Evolutionary conservation across 345 rosid species (phyloP).

Genomic region (Syzygium jambos): DNA sequence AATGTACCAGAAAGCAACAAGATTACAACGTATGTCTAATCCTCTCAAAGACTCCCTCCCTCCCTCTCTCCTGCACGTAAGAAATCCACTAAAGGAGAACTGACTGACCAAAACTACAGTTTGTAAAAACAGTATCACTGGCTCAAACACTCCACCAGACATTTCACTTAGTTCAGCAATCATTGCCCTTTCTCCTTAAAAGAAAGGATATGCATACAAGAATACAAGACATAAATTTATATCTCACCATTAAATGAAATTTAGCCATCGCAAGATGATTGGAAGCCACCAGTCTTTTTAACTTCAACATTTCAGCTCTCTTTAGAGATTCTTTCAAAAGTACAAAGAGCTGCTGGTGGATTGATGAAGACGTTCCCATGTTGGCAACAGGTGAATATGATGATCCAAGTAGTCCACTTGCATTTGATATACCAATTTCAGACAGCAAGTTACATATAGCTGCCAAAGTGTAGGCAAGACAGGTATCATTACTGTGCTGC

Average conservation of each 20-base stretch:
- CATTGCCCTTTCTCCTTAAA: neutral
- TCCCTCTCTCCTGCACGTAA: neutral
- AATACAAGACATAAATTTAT: neutral
- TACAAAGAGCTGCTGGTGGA: conserved; percentile 84
- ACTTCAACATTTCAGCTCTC: conserved; percentile 79
- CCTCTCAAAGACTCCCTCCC: neutral
- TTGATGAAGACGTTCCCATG: conserved; percentile 59
- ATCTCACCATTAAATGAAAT: conserved; percentile 74
- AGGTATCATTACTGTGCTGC: conserved; percentile 87
- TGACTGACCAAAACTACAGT: neutral
- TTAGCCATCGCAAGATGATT: conserved; percentile 95
- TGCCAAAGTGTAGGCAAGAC: conserved; percentile 91
- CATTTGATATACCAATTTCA: conserved; percentile 70
- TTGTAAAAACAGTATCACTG: neutral
- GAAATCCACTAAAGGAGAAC: neutral
- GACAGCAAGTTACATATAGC: conserved; percentile 87
- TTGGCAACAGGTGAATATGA: conserved; percentile 58
- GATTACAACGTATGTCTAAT: neutral
- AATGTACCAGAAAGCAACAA: conserved; percentile 1
- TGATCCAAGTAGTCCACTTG: conserved; percentile 65
- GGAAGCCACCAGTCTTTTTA: conserved; percentile 79
- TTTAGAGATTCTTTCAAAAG: conserved; percentile 70
- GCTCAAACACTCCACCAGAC: neutral
- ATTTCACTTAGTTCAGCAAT: neutral
- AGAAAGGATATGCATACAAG: neutral